phyloP scores from a whole-genome alignment of 1,284 basidiomycete species.

The Coriolopsis trogii region DNA sequence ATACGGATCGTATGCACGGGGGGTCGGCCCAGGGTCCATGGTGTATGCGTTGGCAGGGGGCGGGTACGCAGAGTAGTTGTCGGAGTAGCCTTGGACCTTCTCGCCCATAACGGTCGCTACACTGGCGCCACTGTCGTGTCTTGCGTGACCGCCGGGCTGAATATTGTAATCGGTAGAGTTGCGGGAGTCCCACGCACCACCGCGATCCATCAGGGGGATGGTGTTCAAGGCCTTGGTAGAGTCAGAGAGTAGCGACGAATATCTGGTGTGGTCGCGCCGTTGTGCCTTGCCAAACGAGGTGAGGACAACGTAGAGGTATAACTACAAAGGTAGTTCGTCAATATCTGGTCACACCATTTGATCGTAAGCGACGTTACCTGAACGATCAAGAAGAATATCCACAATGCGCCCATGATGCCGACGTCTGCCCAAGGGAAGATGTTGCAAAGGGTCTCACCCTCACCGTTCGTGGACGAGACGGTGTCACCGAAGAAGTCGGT shows the following conservation, averaged over 20 bases:
- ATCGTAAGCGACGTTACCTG: conserved; percentile 53
- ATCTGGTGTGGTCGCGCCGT: conserved; percentile 79
- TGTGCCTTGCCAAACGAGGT: conserved; percentile 77
- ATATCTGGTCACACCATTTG: not conserved
- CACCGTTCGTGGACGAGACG: conserved; percentile 43
- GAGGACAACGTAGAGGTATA: conserved; percentile 72
- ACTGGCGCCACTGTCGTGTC: conserved; percentile 55
- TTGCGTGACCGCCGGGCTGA: conserved; percentile 30
- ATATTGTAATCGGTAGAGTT: conserved; percentile 49
- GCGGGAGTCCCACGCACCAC: conserved; percentile 73
- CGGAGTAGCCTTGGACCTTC: conserved; percentile 50
- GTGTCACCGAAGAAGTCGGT: conserved; percentile 54
- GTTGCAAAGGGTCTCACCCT: conserved; percentile 75
- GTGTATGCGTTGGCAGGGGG: conserved; percentile 43
- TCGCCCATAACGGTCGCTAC: conserved; percentile 57
- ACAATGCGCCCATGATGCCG: conserved; percentile 88
- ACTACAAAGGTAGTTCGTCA: conserved; percentile 39
- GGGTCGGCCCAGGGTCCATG: conserved; percentile 48
- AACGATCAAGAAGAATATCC: conserved; percentile 74
- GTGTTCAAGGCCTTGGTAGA: conserved; percentile 62
- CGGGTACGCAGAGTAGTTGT: conserved; percentile 35
- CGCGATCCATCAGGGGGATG: conserved; percentile 66
- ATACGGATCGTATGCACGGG: conserved; percentile 34
- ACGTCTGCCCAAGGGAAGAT: conserved; percentile 91
- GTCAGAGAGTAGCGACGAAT: conserved; percentile 71